Conservation (phyloP, 164 flowering plant species). For the Dillenia suffruticosa region DNA sequence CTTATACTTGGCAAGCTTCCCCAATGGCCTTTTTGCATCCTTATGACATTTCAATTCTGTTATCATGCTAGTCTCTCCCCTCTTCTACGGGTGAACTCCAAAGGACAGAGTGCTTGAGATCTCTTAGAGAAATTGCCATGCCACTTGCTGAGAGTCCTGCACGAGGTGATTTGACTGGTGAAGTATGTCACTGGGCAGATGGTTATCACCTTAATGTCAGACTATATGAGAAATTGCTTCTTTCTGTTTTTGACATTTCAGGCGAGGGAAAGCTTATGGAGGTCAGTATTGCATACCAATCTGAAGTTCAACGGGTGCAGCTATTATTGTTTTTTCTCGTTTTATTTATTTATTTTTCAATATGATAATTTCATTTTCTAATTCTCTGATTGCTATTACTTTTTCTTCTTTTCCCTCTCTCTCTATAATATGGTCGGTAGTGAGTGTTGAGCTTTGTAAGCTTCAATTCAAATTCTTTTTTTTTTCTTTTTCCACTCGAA, state of each 20-base stretch:
- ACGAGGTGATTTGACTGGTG: slow-evolving; percentile 98
- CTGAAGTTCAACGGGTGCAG: too few relatives aligned
- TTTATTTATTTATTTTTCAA: background rate
- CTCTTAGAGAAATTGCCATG: slow-evolving; percentile 74
- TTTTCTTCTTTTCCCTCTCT: background rate
- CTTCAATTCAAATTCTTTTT: too few relatives aligned
- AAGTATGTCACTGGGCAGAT: slow-evolving; percentile 99
- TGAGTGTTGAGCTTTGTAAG: too few relatives aligned
- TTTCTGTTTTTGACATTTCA: slow-evolving; percentile 87
- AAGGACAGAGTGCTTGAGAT: slow-evolving; percentile 84
- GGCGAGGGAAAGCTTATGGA: slow-evolving; percentile 96
- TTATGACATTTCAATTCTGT: slow-evolving; percentile 4
- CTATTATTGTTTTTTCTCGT: background rate
- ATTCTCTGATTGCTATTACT: background rate
- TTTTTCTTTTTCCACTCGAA: too few relatives aligned
- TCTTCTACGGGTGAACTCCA: slow-evolving; percentile 76
- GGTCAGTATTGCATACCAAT: slow-evolving; percentile 35
- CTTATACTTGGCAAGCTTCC: too few relatives aligned
- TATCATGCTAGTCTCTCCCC: slow-evolving; percentile 58
- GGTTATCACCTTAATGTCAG: slow-evolving; percentile 92
- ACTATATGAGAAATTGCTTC: slow-evolving; percentile 87
- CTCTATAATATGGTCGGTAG: too few relatives aligned
- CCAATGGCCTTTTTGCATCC: too few relatives aligned
- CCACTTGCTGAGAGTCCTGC: slow-evolving; percentile 97
- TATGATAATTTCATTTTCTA: background rate